Evolutionary conservation across 345 rosid genomes (phyloP).

Genomic region (Salix viminalis): DNA sequence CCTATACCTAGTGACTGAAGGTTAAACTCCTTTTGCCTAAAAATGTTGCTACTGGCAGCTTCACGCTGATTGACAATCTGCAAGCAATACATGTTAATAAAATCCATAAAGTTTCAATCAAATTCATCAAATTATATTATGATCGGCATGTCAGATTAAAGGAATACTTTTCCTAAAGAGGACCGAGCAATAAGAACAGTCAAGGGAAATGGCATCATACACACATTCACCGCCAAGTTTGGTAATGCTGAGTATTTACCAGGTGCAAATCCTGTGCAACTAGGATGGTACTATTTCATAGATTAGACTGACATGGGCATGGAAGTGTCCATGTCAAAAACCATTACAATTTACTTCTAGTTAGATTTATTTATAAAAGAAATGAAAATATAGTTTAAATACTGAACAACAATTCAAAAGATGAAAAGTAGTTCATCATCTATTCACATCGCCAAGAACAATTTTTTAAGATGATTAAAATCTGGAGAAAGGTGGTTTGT

Average conservation of each 20-base stretch:
- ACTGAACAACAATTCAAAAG: neutral
- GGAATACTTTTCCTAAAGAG: neutral
- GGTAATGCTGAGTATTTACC: neutral
- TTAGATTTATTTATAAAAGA: neutral
- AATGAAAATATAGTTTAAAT: neutral
- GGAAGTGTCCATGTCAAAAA: neutral
- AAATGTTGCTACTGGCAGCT: slow-evolving; percentile 92
- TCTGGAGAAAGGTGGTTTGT: neutral
- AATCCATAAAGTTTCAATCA: slow-evolving; percentile 6
- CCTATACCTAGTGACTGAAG: slow-evolving; percentile 94
- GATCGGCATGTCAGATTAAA: neutral
- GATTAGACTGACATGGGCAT: neutral
- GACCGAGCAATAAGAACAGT: neutral
- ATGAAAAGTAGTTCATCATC: neutral
- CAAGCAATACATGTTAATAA: slow-evolving; percentile 18
- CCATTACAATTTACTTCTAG: no score
- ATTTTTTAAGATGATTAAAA: neutral
- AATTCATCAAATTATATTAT: slow-evolving; percentile 1
- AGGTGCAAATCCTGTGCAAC: neutral
- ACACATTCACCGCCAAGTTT: neutral
- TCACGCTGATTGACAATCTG: slow-evolving; percentile 96
- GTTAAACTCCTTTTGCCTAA: slow-evolving; percentile 93
- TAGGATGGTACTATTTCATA: neutral
- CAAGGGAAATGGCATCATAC: neutral
- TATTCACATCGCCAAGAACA: neutral